Evolutionary conservation across 169 alveolate genomes (phyloP), one percentile per base, ranked within the genome.

Genomic region (Eimeria tenella): DNA sequence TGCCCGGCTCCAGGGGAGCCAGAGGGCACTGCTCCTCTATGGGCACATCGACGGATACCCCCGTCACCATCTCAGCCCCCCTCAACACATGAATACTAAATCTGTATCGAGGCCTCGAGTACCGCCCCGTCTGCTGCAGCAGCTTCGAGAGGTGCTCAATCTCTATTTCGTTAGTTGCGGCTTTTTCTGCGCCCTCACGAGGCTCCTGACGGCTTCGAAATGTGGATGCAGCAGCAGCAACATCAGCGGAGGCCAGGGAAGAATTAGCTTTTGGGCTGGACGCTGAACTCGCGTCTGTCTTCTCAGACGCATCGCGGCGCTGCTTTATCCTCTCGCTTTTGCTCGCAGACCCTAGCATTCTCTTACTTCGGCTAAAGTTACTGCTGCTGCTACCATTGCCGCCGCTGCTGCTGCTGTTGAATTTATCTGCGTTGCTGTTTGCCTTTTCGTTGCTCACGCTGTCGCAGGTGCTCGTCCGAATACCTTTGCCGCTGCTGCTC

Each of bases 1-100:
- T 74, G 62, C 84, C 19, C 11, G 42, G 23, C 42, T 52, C 87
- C n/a, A 68, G 87, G 71, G 87, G 87, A 6, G 87, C 87, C 25
- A 10, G 19, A 13, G 87, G 87, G 70, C 87, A 79, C 25, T 79
- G 87, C 70, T 79, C 70, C 11, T 52, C 87, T 15, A 79, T 79
- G 25, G 87, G 87, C 70, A 79, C 50, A n/a, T 79, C 87, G 4
- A 79, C 52, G 5, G 11, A 23, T 6, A 4, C 42, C 42, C 10
- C 62, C 52, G 6, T 7, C 3, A 79, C 10, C 6, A 79, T 4
- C 62, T 21, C 17, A 19, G 21, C 13, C 49, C 50, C 31, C 4
- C 87, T 15, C 23, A 7, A 79, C 7, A 79, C 21, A 0, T 42
- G 9, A 50, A 79, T 15, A 3, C 52, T 13, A 53, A 79, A 79